phyloP scores from a whole-genome alignment of 345 rosid species.

The Raphanus raphanistrum region DNA sequence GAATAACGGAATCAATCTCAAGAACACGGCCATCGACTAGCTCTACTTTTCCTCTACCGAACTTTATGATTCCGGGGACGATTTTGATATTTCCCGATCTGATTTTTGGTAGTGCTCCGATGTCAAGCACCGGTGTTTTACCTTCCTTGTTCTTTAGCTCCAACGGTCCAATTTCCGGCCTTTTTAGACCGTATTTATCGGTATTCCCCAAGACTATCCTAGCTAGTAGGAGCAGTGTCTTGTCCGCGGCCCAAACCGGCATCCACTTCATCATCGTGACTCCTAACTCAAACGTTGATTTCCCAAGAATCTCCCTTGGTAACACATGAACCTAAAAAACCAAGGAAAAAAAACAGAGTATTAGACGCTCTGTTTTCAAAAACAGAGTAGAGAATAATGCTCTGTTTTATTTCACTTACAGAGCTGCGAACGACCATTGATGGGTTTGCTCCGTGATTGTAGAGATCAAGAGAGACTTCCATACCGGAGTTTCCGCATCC shows the following conservation, averaged over 20 bases:
- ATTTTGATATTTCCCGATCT: conserved; percentile 71
- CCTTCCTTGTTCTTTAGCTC: conserved; percentile 62
- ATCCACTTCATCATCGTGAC: conserved; percentile 58
- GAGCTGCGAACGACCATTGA: conserved; percentile 84
- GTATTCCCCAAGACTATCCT: conserved; percentile 58
- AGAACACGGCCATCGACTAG: conserved; percentile 59
- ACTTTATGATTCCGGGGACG: conserved; percentile 66
- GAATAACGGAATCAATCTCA: conserved; percentile 66
- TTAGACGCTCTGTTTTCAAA: conserved; percentile 11
- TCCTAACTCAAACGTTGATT: conserved; percentile 68
- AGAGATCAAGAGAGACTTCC: conserved; percentile 86
- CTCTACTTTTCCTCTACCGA: conserved; percentile 55
- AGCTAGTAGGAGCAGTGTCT: conserved; percentile 55
- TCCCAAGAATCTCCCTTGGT: conserved; percentile 80
- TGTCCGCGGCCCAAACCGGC: conserved; percentile 77
- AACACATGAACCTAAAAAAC: conserved; percentile 73
- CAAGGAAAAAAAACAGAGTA: conserved; percentile 9
- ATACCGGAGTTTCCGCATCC: conserved; percentile 96
- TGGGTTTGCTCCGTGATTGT: conserved; percentile 66
- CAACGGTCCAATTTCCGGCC: conserved; percentile 67
- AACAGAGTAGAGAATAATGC: conserved; percentile 21
- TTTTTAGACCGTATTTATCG: conserved; percentile 62
- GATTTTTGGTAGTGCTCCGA: conserved; percentile 68
- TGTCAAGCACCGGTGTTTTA: conserved; percentile 81
- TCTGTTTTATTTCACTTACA: conserved; percentile 44